Evolutionary conservation across 2,329 filamentous ascomycete species (phyloP).

Genomic region (Lachnellula willkommii): DNA sequence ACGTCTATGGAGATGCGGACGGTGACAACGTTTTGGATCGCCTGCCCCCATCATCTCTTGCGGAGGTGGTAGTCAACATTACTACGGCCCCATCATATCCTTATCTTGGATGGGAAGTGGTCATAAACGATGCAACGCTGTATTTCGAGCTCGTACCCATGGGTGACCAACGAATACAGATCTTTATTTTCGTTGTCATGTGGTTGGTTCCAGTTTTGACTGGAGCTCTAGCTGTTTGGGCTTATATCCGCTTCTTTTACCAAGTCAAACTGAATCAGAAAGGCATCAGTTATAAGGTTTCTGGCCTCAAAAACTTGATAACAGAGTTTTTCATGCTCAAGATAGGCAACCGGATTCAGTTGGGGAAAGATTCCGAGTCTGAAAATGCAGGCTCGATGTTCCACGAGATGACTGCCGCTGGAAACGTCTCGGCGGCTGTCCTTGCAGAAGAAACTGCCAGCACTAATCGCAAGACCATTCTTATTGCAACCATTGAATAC

Average conservation of each 20-base stretch:
- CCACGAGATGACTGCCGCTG: not conserved
- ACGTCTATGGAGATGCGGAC: slow-evolving; percentile 56
- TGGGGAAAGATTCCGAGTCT: not conserved
- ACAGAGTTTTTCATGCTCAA: too few relatives aligned
- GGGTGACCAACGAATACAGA: slow-evolving; percentile 48
- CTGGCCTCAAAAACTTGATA: too few relatives aligned
- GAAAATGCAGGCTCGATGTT: not conserved
- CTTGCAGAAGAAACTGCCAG: not conserved
- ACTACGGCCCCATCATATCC: slow-evolving; percentile 48
- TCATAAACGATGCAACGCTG: slow-evolving; percentile 45
- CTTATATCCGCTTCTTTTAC: slow-evolving; percentile 52
- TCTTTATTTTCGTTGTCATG: slow-evolving; percentile 48
- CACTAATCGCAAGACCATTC: slow-evolving; percentile 42
- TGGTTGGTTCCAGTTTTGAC: slow-evolving; percentile 45
- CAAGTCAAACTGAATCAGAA: slow-evolving; percentile 52
- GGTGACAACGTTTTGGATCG: slow-evolving; percentile 55
- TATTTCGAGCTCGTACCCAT: slow-evolving; percentile 47
- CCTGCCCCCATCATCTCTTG: slow-evolving; percentile 51
- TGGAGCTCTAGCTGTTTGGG: slow-evolving; percentile 44
- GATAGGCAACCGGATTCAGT: not conserved
- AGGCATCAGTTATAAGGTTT: slow-evolving; percentile 36
- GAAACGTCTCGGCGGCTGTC: not conserved
- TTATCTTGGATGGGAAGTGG: not conserved
- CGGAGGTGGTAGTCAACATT: slow-evolving; percentile 53
- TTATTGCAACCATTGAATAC: slow-evolving; percentile 68